Percentiles rank a stretch among this genome's conserved stretches.
Evolutionary conservation across 2,329 filamentous ascomycete species (phyloP).

Genomic region (Moelleriella libera): DNA sequence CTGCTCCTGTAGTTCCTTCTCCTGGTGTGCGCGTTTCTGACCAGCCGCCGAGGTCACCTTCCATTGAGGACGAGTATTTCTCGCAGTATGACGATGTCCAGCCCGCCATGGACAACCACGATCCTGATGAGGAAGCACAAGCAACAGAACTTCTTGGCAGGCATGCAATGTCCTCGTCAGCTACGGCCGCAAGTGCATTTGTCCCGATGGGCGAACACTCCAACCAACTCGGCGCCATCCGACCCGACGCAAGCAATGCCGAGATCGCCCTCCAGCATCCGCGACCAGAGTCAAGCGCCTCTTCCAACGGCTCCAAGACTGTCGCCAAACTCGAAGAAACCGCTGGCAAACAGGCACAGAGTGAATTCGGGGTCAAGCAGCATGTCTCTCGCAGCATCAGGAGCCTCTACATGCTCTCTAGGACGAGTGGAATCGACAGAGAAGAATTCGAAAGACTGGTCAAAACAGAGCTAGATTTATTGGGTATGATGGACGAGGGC

Average conservation of each 20-base stretch:
- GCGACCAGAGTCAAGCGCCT: slow-evolving; percentile 43
- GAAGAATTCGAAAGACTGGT: slow-evolving; percentile 64
- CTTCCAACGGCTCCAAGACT: slow-evolving; percentile 39
- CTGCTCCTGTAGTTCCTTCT: slow-evolving; percentile 35
- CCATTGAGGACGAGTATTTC: slow-evolving; percentile 55
- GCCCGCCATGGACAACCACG: slow-evolving; percentile 66
- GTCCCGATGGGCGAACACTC: no score
- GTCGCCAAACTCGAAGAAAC: slow-evolving; percentile 48
- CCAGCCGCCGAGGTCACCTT: slow-evolving; percentile 9
- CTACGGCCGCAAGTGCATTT: no score
- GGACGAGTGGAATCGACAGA: slow-evolving; percentile 56
- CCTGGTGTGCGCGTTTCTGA: no score
- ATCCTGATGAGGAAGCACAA: slow-evolving; percentile 54
- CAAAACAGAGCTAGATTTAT: slow-evolving; percentile 54
- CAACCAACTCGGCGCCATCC: slow-evolving; percentile 10
- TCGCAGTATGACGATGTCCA: slow-evolving; percentile 66
- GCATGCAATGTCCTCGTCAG: no score
- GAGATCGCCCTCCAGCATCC: slow-evolving; percentile 30
- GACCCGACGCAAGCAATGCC: slow-evolving; percentile 5
- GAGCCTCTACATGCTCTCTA: slow-evolving; percentile 59
- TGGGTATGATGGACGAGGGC: slow-evolving; percentile 53
- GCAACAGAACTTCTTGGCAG: slow-evolving; percentile 14
- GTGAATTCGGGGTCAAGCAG: slow-evolving; percentile 62
- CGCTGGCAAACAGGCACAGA: slow-evolving; percentile 43
- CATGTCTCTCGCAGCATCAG: slow-evolving; percentile 67